A percentile compares a stretch with the other conserved stretches of the same genome.
phyloP scores from a whole-genome alignment of 2,329 filamentous ascomycete genomes.

The Colletotrichum horii region DNA sequence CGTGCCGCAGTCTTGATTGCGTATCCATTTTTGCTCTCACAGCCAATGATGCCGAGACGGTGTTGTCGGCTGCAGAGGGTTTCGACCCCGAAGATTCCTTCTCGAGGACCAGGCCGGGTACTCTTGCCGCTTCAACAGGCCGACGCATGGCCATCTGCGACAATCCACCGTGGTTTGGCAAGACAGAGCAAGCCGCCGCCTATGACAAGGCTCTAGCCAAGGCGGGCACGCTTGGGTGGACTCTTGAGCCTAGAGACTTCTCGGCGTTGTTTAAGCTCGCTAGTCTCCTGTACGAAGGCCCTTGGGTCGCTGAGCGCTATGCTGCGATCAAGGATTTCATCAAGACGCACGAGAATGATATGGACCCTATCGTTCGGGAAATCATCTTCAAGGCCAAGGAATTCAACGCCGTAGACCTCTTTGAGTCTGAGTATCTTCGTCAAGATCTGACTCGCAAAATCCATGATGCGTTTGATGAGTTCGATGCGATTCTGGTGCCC shows the following conservation, averaged over 20 bases:
- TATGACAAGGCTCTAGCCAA: conserved; percentile 45
- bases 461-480: conserved; percentile 41
- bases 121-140: conserved; percentile 1
- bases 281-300: conserved; percentile 60
- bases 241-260: conserved; percentile 50
- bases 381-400: conserved; percentile 43
- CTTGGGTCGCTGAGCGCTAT: conserved; percentile 62
- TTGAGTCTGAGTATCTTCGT: conserved; percentile 41
- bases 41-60: conserved; percentile 51
- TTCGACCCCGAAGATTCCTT: conserved; percentile 57
- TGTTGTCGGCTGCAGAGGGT: conserved; percentile 53
- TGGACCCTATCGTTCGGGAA: conserved; percentile 39
- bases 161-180: conserved; percentile 40
- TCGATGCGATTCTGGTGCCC: conserved; percentile 59
- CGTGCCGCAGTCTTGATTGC: conserved; percentile 63
- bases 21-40: conserved; percentile 58
- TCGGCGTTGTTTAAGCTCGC: conserved; percentile 55
- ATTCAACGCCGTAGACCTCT: conserved; percentile 51
- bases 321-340: conserved; percentile 55
- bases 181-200: conserved; percentile 42
- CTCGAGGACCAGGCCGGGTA: conserved; percentile 43
- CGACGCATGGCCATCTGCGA: conserved; percentile 42
- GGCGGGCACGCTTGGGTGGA: conserved; percentile 44
- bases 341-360: conserved; percentile 30
- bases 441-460: conserved; percentile 45